Percentiles rank a stretch among this genome's conserved stretches.
phyloP scores from a whole-genome alignment of 1,284 basidiomycete species.

The Trichosporon asahii region DNA sequence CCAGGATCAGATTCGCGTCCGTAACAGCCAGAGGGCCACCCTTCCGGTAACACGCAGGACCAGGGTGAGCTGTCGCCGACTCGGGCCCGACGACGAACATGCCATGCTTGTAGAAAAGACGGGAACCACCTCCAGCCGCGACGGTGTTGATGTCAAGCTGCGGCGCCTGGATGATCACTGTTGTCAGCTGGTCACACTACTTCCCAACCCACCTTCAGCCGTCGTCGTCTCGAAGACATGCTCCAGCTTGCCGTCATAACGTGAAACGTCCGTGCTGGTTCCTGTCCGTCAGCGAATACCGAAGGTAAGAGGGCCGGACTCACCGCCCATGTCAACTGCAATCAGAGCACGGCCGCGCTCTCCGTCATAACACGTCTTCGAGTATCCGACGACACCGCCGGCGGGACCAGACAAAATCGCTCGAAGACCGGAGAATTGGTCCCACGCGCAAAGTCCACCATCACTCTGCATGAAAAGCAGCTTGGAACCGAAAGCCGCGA shows the following conservation, averaged over 20 bases:
- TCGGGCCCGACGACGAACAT: slow-evolving; percentile 29
- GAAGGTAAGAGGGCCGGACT: background rate
- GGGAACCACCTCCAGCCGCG: slow-evolving; percentile 48
- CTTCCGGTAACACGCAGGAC: slow-evolving; percentile 43
- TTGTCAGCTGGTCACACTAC: slow-evolving; percentile 29
- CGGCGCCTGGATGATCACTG: slow-evolving; percentile 69
- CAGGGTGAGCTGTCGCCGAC: slow-evolving; percentile 56
- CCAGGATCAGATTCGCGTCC: slow-evolving; percentile 49
- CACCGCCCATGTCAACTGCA: slow-evolving; percentile 60
- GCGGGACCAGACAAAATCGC: slow-evolving; percentile 54
- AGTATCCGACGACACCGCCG: slow-evolving; percentile 57
- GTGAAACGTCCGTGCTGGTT: slow-evolving; percentile 61
- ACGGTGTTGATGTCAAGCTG: slow-evolving; percentile 55
- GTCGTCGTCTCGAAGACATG: slow-evolving; percentile 64
- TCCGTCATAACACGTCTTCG: slow-evolving; percentile 42
- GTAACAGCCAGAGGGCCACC: slow-evolving; percentile 47
- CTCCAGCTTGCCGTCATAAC: slow-evolving; percentile 48
- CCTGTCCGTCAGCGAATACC: slow-evolving; percentile 41
- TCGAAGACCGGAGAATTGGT: slow-evolving; percentile 39
- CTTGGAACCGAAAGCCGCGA: slow-evolving; percentile 39
- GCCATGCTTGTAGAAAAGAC: slow-evolving; percentile 45
- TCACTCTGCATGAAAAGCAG: slow-evolving; percentile 54
- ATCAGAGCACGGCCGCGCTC: slow-evolving; percentile 39
- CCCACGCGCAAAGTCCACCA: slow-evolving; percentile 48
- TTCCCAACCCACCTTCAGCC: slow-evolving; percentile 57